Base-by-base conservation (phyloP, 306 rosid species). In the Argentina anserina region DNA sequence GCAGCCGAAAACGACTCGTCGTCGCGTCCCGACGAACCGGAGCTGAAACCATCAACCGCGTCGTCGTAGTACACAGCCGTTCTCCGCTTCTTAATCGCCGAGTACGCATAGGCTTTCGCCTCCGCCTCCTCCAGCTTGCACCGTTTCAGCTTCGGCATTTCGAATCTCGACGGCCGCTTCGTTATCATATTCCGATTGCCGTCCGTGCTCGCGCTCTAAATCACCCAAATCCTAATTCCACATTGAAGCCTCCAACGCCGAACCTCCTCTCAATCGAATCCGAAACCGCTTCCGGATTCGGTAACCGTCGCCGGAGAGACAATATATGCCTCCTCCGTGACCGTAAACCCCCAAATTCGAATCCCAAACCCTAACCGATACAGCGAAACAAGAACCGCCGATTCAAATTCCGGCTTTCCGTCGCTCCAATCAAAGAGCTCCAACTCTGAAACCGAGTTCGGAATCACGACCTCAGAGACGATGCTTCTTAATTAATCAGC, bases 131-230 rank as follows among this genome's bases (percentile, higher is more conserved):
- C 96, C 61, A 89, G 79, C 81, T 82, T 81, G 78, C 97, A 91
- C 20, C 96, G 89, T 63, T 94, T 94, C 61, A 91, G 63, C 69
- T 88, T 94, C 83, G 96, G 96, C 90, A 89, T 86, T 82, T 91
- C 96, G 29, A 77, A 60, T 86, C 86, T 91, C 91, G 75, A 55
- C 40, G 88, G 85, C 42, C 89, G 87, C 70, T 94, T 89, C 72
- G 84, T 76, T 71, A 88, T 84, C 97, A 94, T 94, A 69, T 50
- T 82, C 76, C 37, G 31, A 84, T n/a, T n/a, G n/a, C n/a, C n/a
- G n/a, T n/a, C 47, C 26, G 62, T 65, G 13, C 47, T 43, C 64
- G 6, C 47, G 17, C n/a, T 39, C 20, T 33, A 46, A 42, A 64
- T 0, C 62, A 42, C 13, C 31, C 31, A 86, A 87, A 90, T 88